Conservation (phyloP, 1,284 basidiomycete genomes). For the Malassezia brasiliensis region DNA sequence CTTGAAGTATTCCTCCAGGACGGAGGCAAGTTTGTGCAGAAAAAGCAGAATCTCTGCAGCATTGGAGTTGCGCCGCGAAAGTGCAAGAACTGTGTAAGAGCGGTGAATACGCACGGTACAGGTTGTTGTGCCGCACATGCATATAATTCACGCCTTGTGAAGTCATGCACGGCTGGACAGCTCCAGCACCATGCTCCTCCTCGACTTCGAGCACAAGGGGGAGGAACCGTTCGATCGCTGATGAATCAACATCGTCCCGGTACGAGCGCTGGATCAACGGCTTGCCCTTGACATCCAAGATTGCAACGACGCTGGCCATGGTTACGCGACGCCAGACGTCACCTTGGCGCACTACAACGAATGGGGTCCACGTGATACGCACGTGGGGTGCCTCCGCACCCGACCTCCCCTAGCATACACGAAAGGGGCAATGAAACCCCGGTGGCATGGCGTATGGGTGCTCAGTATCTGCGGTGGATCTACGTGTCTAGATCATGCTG, state of each 20-base stretch:
- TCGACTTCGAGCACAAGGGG: constrained; percentile 92
- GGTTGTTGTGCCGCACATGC: constrained; percentile 94
- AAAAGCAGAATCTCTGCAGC: constrained; percentile 94
- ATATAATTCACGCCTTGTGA: constrained; percentile 70
- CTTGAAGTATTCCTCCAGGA: constrained; percentile 94
- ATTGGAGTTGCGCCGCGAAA: constrained; percentile 92
- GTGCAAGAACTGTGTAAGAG: constrained; percentile 64
- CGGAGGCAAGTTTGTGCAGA: constrained; percentile 71
- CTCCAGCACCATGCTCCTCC: constrained; percentile 76
- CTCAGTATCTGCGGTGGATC: too few species aligned
- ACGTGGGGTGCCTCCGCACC: not conserved
- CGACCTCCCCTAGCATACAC: too few species aligned
- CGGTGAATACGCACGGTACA: constrained; percentile 65
- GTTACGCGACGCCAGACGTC: not conserved
- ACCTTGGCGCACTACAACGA: not conserved
- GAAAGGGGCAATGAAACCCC: too few species aligned
- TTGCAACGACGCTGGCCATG: constrained; percentile 60
- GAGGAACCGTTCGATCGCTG: constrained; percentile 84
- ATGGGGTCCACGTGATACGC: not conserved
- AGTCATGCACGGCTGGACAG: constrained; percentile 78
- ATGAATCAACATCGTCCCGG: constrained; percentile 82
- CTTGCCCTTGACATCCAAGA: constrained; percentile 97
- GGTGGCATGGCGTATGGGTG: too few species aligned
- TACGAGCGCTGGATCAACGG: constrained; percentile 96
- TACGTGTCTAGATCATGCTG: too few species aligned